Evolutionary conservation across 331 rosid species (phyloP).

Genomic region (Malus hybrid): DNA sequence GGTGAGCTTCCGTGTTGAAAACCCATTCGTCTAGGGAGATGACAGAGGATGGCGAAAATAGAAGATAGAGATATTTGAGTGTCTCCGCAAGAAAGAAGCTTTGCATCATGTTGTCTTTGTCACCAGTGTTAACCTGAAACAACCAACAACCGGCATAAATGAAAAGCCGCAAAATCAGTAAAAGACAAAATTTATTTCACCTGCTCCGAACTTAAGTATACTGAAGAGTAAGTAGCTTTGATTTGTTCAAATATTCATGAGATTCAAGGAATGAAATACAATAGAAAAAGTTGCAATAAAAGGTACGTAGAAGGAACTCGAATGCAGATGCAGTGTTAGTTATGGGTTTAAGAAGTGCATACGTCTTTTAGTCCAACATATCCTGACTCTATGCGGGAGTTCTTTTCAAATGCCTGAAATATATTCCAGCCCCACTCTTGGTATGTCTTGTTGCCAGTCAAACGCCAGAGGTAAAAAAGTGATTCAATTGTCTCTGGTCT

Average conservation of each 20-base stretch:
- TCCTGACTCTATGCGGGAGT: constrained; percentile 82
- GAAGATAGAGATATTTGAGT: constrained; percentile 86
- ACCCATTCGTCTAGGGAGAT: constrained; percentile 95
- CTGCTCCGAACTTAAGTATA: not conserved
- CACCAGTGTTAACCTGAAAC: constrained; percentile 80
- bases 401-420: constrained; percentile 96
- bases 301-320: constrained; percentile 1
- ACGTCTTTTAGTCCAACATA: constrained; percentile 98
- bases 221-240: not conserved
- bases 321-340: constrained; percentile 2
- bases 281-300: not conserved
- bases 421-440: constrained; percentile 99
- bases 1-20: constrained; percentile 98
- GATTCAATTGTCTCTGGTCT: constrained; percentile 98
- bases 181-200: not conserved
- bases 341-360: constrained; percentile 27
- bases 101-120: constrained; percentile 94
- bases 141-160: constrained; percentile 1
- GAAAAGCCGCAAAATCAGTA: not conserved
- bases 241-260: not conserved
- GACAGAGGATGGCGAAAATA: constrained; percentile 86
- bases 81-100: constrained; percentile 99
- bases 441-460: constrained; percentile 93
- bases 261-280: not conserved
- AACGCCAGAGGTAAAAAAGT: constrained; percentile 92